Percentiles rank a stretch among this genome's conserved stretches.
Evolutionary conservation across 2,329 filamentous ascomycete genomes (phyloP).

Genomic region (Aspergillus pseudonomiae): DNA sequence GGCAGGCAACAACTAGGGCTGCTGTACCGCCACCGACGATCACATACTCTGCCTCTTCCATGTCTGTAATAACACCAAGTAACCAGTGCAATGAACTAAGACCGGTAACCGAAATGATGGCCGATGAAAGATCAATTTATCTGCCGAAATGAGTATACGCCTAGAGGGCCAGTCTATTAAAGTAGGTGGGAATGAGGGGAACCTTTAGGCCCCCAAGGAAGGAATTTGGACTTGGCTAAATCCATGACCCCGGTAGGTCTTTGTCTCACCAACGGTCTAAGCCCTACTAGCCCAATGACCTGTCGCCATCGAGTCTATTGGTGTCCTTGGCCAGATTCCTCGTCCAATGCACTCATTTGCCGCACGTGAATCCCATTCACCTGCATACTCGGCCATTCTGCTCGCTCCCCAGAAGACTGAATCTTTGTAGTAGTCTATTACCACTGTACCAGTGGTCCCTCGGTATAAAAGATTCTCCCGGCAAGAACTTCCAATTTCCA

Average conservation of each 20-base stretch:
- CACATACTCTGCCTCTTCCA: slow-evolving; percentile 4
- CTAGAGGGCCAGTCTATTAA: neutral
- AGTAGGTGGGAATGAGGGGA: neutral
- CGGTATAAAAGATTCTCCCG: too few relatives aligned
- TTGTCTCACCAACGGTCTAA: neutral
- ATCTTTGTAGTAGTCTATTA: too few relatives aligned
- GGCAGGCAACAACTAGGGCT: slow-evolving; percentile 10
- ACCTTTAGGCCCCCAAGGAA: neutral
- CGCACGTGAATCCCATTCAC: too few relatives aligned
- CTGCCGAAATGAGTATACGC: neutral
- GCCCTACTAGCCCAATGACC: too few relatives aligned
- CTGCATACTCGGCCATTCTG: too few relatives aligned
- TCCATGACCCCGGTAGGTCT: neutral
- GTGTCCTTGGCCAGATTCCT: neutral
- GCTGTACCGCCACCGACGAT: slow-evolving; percentile 13
- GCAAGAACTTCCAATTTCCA: too few relatives aligned
- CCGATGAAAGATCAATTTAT: neutral
- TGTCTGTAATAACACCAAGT: neutral
- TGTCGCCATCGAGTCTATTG: too few relatives aligned
- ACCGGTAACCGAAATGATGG: neutral
- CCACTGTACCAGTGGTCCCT: too few relatives aligned
- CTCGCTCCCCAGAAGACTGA: too few relatives aligned
- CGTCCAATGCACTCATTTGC: neutral
- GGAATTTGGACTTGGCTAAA: neutral
- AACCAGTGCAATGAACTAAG: too few relatives aligned